Evolutionary conservation across 2,329 filamentous ascomycete genomes (phyloP).

Genomic region (Amesomyces nigricolor): DNA sequence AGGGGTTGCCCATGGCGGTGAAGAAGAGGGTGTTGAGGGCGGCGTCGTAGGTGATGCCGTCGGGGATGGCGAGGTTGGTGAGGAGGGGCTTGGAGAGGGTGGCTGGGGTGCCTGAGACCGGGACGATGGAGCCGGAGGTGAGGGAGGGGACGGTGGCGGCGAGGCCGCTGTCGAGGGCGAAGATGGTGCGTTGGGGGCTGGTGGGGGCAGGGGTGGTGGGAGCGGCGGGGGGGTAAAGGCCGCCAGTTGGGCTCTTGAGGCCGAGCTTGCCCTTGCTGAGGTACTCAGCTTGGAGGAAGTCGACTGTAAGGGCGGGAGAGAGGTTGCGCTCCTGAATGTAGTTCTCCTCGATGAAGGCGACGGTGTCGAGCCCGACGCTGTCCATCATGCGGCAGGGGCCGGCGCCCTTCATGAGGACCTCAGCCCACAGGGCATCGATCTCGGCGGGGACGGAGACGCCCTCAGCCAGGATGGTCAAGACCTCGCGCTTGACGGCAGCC

Average conservation of each 20-base stretch:
- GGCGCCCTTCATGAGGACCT: conserved; percentile 27
- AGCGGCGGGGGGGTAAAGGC: conserved; percentile 30
- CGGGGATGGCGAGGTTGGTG: conserved; percentile 31
- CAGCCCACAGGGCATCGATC: conserved; percentile 44
- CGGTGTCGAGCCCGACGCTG: conserved; percentile 47
- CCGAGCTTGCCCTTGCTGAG: conserved; percentile 43
- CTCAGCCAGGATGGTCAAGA: conserved; percentile 42
- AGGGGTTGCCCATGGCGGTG: conserved; percentile 42
- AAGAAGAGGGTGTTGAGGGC: conserved; percentile 38
- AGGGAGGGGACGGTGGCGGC: conserved; percentile 4
- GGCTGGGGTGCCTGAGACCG: neutral
- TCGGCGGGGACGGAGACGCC: conserved; percentile 37
- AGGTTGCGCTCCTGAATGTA: conserved; percentile 46
- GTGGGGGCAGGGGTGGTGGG: no score
- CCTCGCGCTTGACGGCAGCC: conserved; percentile 8
- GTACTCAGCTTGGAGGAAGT: conserved; percentile 40
- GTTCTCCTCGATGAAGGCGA: conserved; percentile 47
- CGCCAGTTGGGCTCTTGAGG: conserved; percentile 36
- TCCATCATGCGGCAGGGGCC: conserved; percentile 39
- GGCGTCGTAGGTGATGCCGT: conserved; percentile 38
- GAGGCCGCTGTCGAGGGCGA: conserved; percentile 28
- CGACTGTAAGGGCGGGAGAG: conserved; percentile 33
- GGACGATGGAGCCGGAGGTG: conserved; percentile 16
- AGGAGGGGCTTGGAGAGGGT: conserved; percentile 19
- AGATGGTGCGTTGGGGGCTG: conserved; percentile 6